Evolutionary conservation across 441 rosid genomes (phyloP).

Genomic region (Mallotus repandus): DNA sequence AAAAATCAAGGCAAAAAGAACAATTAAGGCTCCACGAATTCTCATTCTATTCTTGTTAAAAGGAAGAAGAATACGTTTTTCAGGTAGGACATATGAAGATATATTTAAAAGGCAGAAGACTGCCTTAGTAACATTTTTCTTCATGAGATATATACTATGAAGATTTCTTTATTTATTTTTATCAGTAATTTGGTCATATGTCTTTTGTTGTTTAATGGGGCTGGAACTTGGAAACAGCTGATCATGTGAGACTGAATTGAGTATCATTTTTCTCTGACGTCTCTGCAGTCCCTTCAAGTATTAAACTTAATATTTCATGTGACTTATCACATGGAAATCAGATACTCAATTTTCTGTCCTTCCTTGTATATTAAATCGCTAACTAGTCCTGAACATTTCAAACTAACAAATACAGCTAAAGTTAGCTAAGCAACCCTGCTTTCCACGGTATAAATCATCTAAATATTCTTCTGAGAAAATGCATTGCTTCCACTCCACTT

Average conservation of each 20-base stretch:
- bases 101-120: conserved; percentile 7
- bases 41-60: conserved; percentile 28
- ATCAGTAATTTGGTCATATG: neutral
- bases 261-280: conserved; percentile 36
- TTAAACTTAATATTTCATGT: conserved; percentile 45
- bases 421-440: conserved; percentile 39
- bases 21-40: conserved; percentile 27
- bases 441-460: conserved; percentile 25
- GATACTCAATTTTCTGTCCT: conserved; percentile 33
- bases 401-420: conserved; percentile 39
- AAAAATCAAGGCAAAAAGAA: conserved; percentile 35
- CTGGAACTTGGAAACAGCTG: conserved; percentile 43
- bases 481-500: conserved; percentile 19
- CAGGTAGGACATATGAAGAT: conserved; percentile 13
- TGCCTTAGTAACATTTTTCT: conserved; percentile 13
- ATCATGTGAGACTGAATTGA: conserved; percentile 53
- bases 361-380: conserved; percentile 15
- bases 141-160: conserved; percentile 10
- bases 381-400: conserved; percentile 21
- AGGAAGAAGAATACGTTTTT: conserved; percentile 22
- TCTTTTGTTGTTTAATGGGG: conserved; percentile 28
- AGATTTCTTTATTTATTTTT: conserved; percentile 10
- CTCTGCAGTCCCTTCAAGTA: conserved; percentile 33
- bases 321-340: conserved; percentile 57
- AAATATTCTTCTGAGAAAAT: conserved; percentile 26